Base-by-base conservation (phyloP, 1,139 yeast species). In the Meyerozyma sp. region DNA sequence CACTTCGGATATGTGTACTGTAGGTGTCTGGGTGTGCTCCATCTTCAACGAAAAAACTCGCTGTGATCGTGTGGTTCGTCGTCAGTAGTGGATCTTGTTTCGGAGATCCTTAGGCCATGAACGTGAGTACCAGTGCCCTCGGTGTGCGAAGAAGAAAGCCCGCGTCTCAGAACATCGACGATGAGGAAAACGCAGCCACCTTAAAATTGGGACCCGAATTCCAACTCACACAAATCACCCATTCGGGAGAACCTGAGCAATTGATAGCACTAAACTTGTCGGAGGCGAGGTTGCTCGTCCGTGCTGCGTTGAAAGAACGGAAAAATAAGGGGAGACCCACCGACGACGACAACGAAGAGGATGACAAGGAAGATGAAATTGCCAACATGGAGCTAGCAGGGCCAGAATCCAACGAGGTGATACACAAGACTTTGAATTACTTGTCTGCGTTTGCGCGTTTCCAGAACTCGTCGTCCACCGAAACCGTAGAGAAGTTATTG, bases 131-230 rank as follows among this genome's bases (percentile, higher is more conserved):
- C 40, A 86, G 95, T 47, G 87, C 96, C 9, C 78, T 89, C 43
- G 93, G 91, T 34, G 89, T 86, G 42, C 79, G 90, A 62, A 78
- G 90, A 62, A 77, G 81, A 51, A 74, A 74, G 49, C 73, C 77
- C 16, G 65, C 74, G 36, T 79, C 81, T 46, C 82, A 81, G 46
- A 75, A 77, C 45, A 84, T 84, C 39, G 91, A 85, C 44, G 82
- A 78, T 50, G 97, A 91, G 57, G 98, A 93, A 60, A 94, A 93
- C 58, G 93, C 97, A 1, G 82, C 96, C 0, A 77, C 79, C 43
- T 73, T 93, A 54, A 86, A 86, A 58, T 75, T 93, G 44, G 98
- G 98, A 5, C 93, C 95, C 25, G 98, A 93, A 67, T 93, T 93
- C 60, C 94, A 84, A 56, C 66, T 84, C 46, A 77, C 78, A 40